A percentile compares a stretch with the other conserved stretches of the same genome.
Conservation (phyloP, 306 rosid species). For the Biancaea sappan region DNA sequence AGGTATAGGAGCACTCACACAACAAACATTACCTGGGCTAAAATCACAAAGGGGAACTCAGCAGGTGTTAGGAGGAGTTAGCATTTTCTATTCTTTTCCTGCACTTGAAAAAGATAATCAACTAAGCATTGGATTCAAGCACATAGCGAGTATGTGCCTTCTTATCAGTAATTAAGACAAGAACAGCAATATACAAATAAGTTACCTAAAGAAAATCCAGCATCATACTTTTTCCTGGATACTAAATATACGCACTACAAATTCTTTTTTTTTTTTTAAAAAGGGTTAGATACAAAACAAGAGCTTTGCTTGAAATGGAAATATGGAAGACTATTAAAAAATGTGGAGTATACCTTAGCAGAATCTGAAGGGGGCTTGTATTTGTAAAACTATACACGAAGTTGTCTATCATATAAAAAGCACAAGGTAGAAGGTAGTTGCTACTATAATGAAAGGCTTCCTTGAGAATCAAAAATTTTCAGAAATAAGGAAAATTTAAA, state of each 20-base stretch:
- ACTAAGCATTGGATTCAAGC: constrained; percentile 36
- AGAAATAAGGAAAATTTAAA: constrained; percentile 4
- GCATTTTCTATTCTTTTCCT: constrained; percentile 57
- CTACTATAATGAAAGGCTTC: constrained; percentile 15
- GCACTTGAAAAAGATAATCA: constrained; percentile 46
- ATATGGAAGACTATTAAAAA: not conserved
- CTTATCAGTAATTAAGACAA: constrained; percentile 33
- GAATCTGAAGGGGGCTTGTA: constrained; percentile 6
- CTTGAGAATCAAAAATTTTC: not conserved
- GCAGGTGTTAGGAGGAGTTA: constrained; percentile 47
- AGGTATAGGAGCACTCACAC: constrained; percentile 41
- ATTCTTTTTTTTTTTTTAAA: not conserved
- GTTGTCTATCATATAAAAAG: not conserved
- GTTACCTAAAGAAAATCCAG: not conserved
- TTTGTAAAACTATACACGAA: constrained; percentile 15
- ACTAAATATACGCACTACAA: not conserved
- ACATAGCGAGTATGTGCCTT: constrained; percentile 32
- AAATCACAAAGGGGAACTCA: constrained; percentile 35
- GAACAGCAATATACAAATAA: constrained; percentile 14
- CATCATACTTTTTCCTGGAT: not conserved
- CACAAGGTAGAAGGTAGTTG: constrained; percentile 18
- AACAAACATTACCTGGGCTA: constrained; percentile 56
- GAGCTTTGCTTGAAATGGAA: constrained; percentile 12
- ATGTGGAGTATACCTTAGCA: constrained; percentile 17
- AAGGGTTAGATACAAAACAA: not conserved